These are phyloP conservation scores for Sporisorium sorghi DNA, from an alignment of 1,284 basidiomycete genomes.

Conservation along the genomic window DNA sequence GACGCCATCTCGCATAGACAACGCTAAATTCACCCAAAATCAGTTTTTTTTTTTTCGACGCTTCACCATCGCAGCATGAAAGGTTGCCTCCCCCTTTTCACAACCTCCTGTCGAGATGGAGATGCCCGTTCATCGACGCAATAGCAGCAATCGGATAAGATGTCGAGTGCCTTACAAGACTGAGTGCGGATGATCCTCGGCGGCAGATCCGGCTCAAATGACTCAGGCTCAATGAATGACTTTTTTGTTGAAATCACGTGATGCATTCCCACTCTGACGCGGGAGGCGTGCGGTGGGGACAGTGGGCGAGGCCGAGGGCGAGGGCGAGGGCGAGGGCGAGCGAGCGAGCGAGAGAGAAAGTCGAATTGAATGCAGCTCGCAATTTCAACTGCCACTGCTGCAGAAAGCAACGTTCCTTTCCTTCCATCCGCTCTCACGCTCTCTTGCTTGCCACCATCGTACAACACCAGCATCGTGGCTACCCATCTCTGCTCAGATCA, in stretches of 20 bases:
- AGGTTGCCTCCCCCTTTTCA: background rate
- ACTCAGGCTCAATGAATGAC: background rate
- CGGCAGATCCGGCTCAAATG: background rate
- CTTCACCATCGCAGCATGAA: background rate
- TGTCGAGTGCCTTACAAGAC: no score
- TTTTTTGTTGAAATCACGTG: slow-evolving; percentile 31
- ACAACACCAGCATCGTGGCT: background rate
- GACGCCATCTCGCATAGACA: slow-evolving; percentile 24
- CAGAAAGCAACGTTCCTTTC: background rate
- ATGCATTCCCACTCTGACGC: slow-evolving; percentile 14
- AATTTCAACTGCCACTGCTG: background rate
- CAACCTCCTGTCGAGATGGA: background rate
- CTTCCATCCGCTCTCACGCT: background rate
- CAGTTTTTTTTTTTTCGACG: no score
- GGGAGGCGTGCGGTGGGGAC: slow-evolving; percentile 37
- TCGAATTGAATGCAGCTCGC: slow-evolving; percentile 12
- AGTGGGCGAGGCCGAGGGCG: no score
- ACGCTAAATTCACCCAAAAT: background rate
- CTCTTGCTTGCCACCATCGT: background rate
- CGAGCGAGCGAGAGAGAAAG: background rate
- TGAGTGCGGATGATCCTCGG: no score
- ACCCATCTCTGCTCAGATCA: background rate
- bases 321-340: no score
- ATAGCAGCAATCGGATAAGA: no score
- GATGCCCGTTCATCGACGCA: background rate